A percentile compares a stretch with the other conserved stretches of the same genome.
Conservation (phyloP, 768 basidiomycete genomes). For the Rickenella mellea region DNA sequence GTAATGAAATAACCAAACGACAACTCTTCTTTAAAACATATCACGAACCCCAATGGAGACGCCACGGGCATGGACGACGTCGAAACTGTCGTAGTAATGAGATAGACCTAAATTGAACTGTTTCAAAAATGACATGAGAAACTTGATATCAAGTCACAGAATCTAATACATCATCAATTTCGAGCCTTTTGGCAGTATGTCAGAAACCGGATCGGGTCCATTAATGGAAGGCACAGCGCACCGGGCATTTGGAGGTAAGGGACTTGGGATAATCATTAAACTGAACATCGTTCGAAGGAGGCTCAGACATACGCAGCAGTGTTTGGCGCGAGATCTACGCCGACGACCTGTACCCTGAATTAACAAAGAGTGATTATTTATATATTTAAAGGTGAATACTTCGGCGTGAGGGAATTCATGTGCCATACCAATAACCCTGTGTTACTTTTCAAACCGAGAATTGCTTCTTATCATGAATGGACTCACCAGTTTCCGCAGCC, state of each 20-base stretch:
- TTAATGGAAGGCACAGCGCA: neutral
- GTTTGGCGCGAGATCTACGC: neutral
- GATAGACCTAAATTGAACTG: neutral
- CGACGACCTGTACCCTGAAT: neutral
- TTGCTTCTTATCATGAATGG: neutral
- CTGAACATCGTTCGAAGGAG: neutral
- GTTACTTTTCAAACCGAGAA: neutral
- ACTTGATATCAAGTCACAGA: neutral
- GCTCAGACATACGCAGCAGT: neutral
- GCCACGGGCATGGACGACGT: neutral
- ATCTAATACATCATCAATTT: slow-evolving; percentile 1
- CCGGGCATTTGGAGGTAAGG: neutral
- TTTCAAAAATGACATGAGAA: neutral
- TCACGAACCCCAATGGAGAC: neutral
- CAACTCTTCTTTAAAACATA: neutral
- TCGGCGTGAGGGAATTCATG: neutral
- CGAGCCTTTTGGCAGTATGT: neutral
- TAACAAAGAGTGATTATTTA: neutral
- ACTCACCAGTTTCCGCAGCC: neutral
- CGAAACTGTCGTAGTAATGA: neutral
- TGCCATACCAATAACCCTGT: slow-evolving; percentile 1
- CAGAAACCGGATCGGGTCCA: neutral
- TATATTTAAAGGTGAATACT: no score
- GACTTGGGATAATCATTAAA: neutral
- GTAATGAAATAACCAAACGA: neutral